Base-by-base conservation (phyloP, 192 early-diverging fungal species). In the Chytriomyces hyalinus region DNA sequence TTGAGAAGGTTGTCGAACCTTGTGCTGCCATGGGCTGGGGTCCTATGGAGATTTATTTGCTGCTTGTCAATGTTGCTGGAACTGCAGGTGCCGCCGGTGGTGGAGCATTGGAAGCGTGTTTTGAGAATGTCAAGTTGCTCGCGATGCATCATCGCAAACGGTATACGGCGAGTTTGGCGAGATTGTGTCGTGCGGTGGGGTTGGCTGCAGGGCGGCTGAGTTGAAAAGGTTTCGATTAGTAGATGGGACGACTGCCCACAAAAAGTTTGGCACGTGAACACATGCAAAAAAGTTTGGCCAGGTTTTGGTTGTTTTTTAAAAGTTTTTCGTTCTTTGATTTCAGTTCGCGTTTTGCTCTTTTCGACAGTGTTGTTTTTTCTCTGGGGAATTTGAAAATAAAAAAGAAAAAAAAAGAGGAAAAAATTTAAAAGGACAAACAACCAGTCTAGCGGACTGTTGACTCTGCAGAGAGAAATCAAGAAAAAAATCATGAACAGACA, bases 1-100 rank as follows among this genome's bases (percentile, higher is more conserved):
- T 84, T 48, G 85, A 87, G 51, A 81, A 79, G 46, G 73, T 88
- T n/a, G 74, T 83, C 6, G 87, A 88, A 13, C 84, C 83, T 6
- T 78, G 67, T 60, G 20, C 13, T 15, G 15, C 51, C 10, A 10
- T 22, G n/a, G 60, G 70, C 3, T 69, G 67, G 67, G 20, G 43
- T 11, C 46, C 36, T 36, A 36, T 36, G 36, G 36, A 36, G 36
- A 36, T 36, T 36, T 36, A 36, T 36, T 36, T 36, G 36, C 36
- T 36, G 36, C 36, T 36, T 60, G 57, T 17, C 57, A 60, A 22
- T 60, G 57, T 17, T 60, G 57, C 17, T 60, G 57, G 24, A 3
- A 26, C 63, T 26, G 63, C 11, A 26, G 15, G 63, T 26, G 63
- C 15, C 36, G 63, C 36, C 15, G 68, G 68, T 44, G 68, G 68